A percentile compares a stretch with the other conserved stretches of the same genome.
phyloP scores from a whole-genome alignment of 202 grass and related monocot species.

The Eragrostis tef region DNA sequence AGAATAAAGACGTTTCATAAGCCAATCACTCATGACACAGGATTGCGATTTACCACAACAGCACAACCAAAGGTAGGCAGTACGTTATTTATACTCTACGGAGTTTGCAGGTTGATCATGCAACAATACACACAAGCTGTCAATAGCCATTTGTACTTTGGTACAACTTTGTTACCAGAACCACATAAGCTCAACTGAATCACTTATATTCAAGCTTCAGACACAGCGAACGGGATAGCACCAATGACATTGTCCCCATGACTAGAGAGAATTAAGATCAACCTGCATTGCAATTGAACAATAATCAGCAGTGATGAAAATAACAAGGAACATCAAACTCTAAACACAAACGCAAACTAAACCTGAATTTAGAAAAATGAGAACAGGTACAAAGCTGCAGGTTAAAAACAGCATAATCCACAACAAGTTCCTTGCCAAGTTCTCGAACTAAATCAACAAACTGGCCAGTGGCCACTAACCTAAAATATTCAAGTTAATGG shows the following conservation, averaged over 20 bases:
- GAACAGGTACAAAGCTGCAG: neutral
- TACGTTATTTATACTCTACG: constrained; percentile 25
- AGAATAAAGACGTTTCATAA: neutral
- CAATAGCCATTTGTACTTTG: neutral
- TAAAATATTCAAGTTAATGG: neutral
- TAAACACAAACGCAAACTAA: neutral
- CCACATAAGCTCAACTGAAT: constrained; percentile 2
- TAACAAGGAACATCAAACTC: neutral
- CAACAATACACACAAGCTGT: no score
- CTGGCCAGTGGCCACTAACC: neutral
- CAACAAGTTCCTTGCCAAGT: neutral
- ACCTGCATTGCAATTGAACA: constrained; percentile 22
- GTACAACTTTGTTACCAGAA: constrained; percentile 12
- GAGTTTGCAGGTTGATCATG: constrained; percentile 8
- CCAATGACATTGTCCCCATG: neutral
- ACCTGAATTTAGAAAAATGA: neutral
- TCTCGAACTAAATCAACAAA: constrained; percentile 26
- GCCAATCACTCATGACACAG: neutral
- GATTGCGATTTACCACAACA: neutral
- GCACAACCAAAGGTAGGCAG: neutral
- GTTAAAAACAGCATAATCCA: constrained; percentile 1
- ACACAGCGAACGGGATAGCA: neutral
- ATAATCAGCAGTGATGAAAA: constrained; percentile 18
- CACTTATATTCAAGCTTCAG: neutral
- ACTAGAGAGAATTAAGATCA: constrained; percentile 20